phyloP scores from a whole-genome alignment of 495 filamentous ascomycete species.

The Tuber magnatum region DNA sequence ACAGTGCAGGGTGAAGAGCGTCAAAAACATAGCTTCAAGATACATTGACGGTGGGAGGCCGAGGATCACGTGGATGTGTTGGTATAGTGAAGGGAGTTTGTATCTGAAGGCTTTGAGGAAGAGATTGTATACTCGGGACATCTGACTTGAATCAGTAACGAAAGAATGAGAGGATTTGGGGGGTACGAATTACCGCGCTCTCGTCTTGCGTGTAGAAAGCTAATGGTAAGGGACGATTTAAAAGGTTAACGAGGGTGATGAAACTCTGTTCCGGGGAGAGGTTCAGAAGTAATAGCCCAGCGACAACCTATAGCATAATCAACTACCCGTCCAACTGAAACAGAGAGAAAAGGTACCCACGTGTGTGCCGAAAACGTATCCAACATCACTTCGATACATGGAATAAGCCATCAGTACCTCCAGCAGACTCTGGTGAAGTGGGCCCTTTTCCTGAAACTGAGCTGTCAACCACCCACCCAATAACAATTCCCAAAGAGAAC shows the following conservation, averaged over 20 bases:
- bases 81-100: constrained; percentile 63
- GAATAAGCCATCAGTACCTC: constrained; percentile 83
- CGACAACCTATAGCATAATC: constrained; percentile 55
- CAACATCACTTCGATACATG: constrained; percentile 91
- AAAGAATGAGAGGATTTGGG: background rate
- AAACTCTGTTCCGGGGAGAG: constrained; percentile 66
- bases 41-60: constrained; percentile 48
- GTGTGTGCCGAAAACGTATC: constrained; percentile 80
- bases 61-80: constrained; percentile 55
- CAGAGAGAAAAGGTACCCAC: constrained; percentile 45
- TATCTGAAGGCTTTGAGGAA: constrained; percentile 62
- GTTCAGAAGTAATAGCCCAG: constrained; percentile 80
- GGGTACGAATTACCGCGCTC: constrained; percentile 44
- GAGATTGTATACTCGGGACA: constrained; percentile 62
- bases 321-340: constrained; percentile 34
- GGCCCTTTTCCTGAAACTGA: constrained; percentile 45
- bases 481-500: background rate
- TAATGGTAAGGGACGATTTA: constrained; percentile 81
- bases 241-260: constrained; percentile 71
- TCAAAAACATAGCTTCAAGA: constrained; percentile 49
- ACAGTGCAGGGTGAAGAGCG: constrained; percentile 51
- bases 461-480: constrained; percentile 5
- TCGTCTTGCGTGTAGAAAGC: constrained; percentile 77
- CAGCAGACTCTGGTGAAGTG: constrained; percentile 65
- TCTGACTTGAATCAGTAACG: constrained; percentile 32